Evolutionary conservation across 2,329 filamentous ascomycete species (phyloP).

Genomic region (Exophiala spinifera): DNA sequence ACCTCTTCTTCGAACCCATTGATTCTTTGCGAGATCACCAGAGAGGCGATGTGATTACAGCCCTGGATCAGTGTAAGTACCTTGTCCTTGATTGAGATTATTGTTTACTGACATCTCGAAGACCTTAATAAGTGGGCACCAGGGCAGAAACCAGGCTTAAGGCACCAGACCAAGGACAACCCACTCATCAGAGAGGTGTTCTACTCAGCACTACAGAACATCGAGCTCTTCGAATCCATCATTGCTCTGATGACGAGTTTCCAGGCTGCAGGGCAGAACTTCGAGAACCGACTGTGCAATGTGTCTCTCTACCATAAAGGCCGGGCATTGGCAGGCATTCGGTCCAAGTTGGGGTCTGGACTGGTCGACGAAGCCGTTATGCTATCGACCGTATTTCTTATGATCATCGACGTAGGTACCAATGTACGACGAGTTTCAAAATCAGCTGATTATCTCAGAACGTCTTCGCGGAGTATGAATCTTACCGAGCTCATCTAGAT

Average conservation of each 20-base stretch:
- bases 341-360: slow-evolving; percentile 13
- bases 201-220: slow-evolving; percentile 16
- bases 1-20: slow-evolving; percentile 18
- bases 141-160: slow-evolving; percentile 17
- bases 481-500: slow-evolving; percentile 18
- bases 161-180: slow-evolving; percentile 20
- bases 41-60: slow-evolving; percentile 15
- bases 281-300: slow-evolving; percentile 9
- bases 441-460: slow-evolving; percentile 8
- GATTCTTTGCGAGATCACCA: slow-evolving; percentile 10
- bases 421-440: no score
- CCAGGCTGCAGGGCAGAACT: slow-evolving; percentile 15
- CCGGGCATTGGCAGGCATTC: slow-evolving; percentile 13
- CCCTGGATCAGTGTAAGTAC: slow-evolving; percentile 19
- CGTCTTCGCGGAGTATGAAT: slow-evolving; percentile 17
- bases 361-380: slow-evolving; percentile 19
- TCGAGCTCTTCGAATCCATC: slow-evolving; percentile 21
- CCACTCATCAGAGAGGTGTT: slow-evolving; percentile 21
- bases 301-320: slow-evolving; percentile 18
- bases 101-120: slow-evolving; percentile 4
- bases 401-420: slow-evolving; percentile 22
- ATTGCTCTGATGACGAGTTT: slow-evolving; percentile 20
- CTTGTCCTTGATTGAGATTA: neutral
- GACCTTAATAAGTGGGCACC: slow-evolving; percentile 20
- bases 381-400: slow-evolving; percentile 20